Evolutionary conservation across 768 basidiomycete genomes (phyloP).

Genomic region (Collybia mongolica): DNA sequence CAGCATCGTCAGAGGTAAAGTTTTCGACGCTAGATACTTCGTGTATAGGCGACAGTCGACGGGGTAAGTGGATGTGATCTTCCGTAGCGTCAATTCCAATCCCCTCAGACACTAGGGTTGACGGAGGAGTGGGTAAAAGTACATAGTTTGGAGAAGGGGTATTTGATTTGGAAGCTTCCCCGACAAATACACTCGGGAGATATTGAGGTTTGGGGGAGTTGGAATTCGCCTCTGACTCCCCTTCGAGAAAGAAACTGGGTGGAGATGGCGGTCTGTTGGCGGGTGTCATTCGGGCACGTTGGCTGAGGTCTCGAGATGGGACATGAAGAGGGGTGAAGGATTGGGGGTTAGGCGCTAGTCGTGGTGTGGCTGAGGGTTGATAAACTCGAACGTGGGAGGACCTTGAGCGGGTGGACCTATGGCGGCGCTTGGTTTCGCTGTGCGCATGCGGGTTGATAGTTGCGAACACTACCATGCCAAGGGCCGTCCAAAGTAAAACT

Average conservation of each 20-base stretch:
- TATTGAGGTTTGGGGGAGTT: conserved; percentile 29
- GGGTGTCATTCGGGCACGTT: not conserved
- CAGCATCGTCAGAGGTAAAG: not conserved
- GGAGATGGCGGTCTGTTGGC: conserved; percentile 32
- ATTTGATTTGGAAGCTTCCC: conserved; percentile 21
- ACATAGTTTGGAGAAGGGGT: conserved; percentile 25
- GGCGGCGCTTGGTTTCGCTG: conserved; percentile 25
- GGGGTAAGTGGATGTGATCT: conserved; percentile 10
- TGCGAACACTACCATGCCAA: conserved; percentile 34
- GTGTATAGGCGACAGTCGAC: conserved; percentile 19
- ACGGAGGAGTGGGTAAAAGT: conserved; percentile 36
- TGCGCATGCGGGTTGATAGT: conserved; percentile 24
- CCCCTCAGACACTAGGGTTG: conserved; percentile 27
- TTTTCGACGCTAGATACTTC: conserved; percentile 12
- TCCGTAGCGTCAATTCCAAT: conserved; percentile 19
- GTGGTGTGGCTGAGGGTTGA: conserved; percentile 1
- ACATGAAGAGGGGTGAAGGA: conserved; percentile 13
- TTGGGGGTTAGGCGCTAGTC: conserved; percentile 6
- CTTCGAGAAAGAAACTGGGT: conserved; percentile 38
- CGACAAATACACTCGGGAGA: conserved; percentile 20
- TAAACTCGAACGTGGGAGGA: conserved; percentile 27
- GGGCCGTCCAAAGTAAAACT: conserved; percentile 35
- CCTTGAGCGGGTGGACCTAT: conserved; percentile 24
- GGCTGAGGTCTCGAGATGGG: conserved; percentile 14
- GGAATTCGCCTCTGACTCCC: conserved; percentile 22